Evolutionary conservation across 2,329 filamentous ascomycete genomes (phyloP), one percentile per base, ranked within the genome.

Genomic region (Hypoxylon rubiginosum): DNA sequence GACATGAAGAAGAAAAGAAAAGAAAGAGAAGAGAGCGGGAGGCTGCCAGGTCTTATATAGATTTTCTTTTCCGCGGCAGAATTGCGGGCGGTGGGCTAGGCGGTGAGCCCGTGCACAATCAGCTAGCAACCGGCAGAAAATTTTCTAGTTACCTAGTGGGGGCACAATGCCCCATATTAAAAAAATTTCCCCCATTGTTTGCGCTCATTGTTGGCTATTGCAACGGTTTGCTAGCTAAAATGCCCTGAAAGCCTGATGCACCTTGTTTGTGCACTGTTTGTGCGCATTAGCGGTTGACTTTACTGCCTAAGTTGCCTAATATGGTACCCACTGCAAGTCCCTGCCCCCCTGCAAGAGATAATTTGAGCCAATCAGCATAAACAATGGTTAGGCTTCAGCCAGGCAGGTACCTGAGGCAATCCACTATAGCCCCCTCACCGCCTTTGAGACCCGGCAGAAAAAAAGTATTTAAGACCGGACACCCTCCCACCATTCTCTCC

Each of bases 1-100:
- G 85, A 85, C 84, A 81, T 86, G 79, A 84, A 80, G 81, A 87
- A 84, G 81, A 71, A 76, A 77, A 73, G 80, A 82, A 78, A 82
- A 81, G 75, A 76, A 74, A 72, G 76, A 68, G 48, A 21, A 61
- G 80, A 82, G 79, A 65, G 49, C 36, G 69, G 74, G 71, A 71
- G 76, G 69, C 62, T 54, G 36, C 71, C 15, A 10, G 51, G 28
- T 10, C 11, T 26, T 76, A 84, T 85, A 85, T 85, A 86, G 19
- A 21, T 11, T 24, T 24, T 24, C 24, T 43, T 26, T 21, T 34
- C 50, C 41, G 19, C 28, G 56, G 41, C 17, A 19, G 39, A 61
- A 68, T 63, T 66, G 52, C 52, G 21, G 41, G 48, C 21, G 41
- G 41, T 21, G 41, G n/a, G 34, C 11, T n/a, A n/a, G n/a, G n/a